Evolutionary conservation across 2,329 filamentous ascomycete genomes (phyloP).

Genomic region (Ascochyta pisi): DNA sequence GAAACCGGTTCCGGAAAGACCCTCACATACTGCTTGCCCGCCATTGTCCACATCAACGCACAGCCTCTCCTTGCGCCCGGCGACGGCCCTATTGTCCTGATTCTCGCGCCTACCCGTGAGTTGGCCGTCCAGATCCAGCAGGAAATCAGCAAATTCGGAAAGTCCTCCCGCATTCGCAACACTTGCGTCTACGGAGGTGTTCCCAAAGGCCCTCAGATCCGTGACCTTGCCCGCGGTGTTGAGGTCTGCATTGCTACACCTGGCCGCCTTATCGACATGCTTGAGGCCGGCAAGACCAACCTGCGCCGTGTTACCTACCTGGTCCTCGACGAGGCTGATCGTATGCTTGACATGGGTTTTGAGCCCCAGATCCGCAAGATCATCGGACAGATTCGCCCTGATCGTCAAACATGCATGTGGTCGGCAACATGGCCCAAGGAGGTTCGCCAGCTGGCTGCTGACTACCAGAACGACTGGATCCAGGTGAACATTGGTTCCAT

Average conservation of each 20-base stretch:
- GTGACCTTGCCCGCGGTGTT: slow-evolving; percentile 91
- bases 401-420: slow-evolving; percentile 99
- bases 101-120: slow-evolving; percentile 96
- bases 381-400: slow-evolving; percentile 93
- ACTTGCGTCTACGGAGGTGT: slow-evolving; percentile 99
- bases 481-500: slow-evolving; percentile 98
- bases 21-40: slow-evolving; percentile 94
- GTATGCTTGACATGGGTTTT: slow-evolving; percentile 99
- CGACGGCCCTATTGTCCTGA: slow-evolving; percentile 94
- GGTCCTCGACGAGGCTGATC: slow-evolving; percentile 97
- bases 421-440: slow-evolving; percentile 99
- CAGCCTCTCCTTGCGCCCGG: slow-evolving; percentile 94
- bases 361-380: slow-evolving; percentile 99
- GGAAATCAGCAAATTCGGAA: slow-evolving; percentile 98
- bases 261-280: slow-evolving; percentile 97
- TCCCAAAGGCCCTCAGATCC: slow-evolving; percentile 95
- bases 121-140: slow-evolving; percentile 98
- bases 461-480: slow-evolving; percentile 95
- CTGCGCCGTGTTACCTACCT: slow-evolving; percentile 97
- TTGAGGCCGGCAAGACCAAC: slow-evolving; percentile 97
- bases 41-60: slow-evolving; percentile 99
- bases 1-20: slow-evolving; percentile 99
- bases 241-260: slow-evolving; percentile 99
- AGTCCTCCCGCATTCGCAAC: slow-evolving; percentile 96
- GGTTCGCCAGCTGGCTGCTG: slow-evolving; percentile 86